Base-by-base conservation (phyloP, 2,329 filamentous ascomycete genomes). In the Albophoma yamanashiensis region DNA sequence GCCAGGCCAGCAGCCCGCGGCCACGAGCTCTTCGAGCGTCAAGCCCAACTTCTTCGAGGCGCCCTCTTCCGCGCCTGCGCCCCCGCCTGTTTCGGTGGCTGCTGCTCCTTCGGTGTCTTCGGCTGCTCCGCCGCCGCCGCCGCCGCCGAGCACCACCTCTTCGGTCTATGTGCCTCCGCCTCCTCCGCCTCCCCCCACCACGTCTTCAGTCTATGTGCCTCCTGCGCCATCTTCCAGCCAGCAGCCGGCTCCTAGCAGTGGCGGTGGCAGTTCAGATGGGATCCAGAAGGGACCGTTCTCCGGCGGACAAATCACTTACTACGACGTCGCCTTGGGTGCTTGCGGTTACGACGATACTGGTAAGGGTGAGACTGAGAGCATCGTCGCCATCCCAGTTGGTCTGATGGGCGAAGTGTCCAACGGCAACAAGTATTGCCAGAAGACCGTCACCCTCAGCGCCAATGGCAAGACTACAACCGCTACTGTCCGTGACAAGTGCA, bases 241-340 rank as follows among this genome's bases (percentile, higher is more conserved):
- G 40, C 36, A 52, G 11, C 55, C 58, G 57, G 61, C 55, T 55
- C 60, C 47, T 14, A 56, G 25, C 40, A 53, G 27, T 39, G 25
- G 58, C 20, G 57, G 64, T 52, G 47, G 43, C 43, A 25, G 43
- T n/a, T 36, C 34, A 7, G 43, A 11, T 15, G 43, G 43, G 7
- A 4, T 20, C 6, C 14, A 39, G 12, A 14, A 39, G 59, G 67
- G 68, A 57, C 61, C 65, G 66, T 72, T 74, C 75, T 72, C 74
- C 75, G 68, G 70, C 0, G 90, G 89, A 62, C 82, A 92, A 57
- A 79, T 91, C 65, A 94, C 91, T 61, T 92, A 84, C 79, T 95
- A 89, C 76, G 75, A 79, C 47, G 77, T 88, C 56, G 90, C 87
- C 50, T 70, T 88, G 11, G 87, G 88, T 61, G 74, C 87, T 27